phyloP scores from a whole-genome alignment of 2,329 filamentous ascomycete species.

The Fusarium oxysporum region DNA sequence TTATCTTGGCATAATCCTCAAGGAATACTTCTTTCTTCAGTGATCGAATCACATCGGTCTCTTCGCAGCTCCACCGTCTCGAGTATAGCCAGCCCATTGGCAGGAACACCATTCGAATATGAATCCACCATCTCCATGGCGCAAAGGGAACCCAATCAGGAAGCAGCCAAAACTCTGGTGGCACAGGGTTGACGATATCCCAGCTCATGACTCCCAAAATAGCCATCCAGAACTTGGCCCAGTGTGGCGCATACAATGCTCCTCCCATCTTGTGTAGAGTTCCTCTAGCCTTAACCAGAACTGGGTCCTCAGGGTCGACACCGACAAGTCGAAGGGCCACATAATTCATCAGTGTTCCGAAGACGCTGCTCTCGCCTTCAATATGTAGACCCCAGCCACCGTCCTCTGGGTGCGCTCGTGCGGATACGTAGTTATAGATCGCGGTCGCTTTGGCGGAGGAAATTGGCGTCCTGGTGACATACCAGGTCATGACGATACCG shows the following conservation, averaged over 20 bases:
- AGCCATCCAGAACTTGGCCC: slow-evolving; percentile 96
- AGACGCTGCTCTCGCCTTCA: slow-evolving; percentile 90
- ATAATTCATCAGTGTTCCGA: slow-evolving; percentile 93
- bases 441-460: slow-evolving; percentile 83
- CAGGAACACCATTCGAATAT: slow-evolving; percentile 96
- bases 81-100: slow-evolving; percentile 94
- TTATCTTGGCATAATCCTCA: slow-evolving; percentile 80
- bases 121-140: slow-evolving; percentile 97
- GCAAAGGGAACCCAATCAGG: slow-evolving; percentile 91
- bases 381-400: slow-evolving; percentile 99
- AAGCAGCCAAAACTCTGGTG: slow-evolving; percentile 92
- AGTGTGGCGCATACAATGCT: slow-evolving; percentile 86
- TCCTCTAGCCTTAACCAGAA: slow-evolving; percentile 86
- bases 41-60: slow-evolving; percentile 77
- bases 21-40: slow-evolving; percentile 86
- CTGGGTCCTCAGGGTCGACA: slow-evolving; percentile 82
- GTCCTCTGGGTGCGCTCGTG: slow-evolving; percentile 84
- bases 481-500: slow-evolving; percentile 86
- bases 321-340: slow-evolving; percentile 83
- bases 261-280: slow-evolving; percentile 88
- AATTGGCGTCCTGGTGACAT: slow-evolving; percentile 89
- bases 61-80: slow-evolving; percentile 80
- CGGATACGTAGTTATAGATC: slow-evolving; percentile 92
- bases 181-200: slow-evolving; percentile 94
- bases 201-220: slow-evolving; percentile 85